These are phyloP conservation scores for Firmiana major DNA, from an alignment of 345 rosid genomes.

Conservation along the genomic window DNA sequence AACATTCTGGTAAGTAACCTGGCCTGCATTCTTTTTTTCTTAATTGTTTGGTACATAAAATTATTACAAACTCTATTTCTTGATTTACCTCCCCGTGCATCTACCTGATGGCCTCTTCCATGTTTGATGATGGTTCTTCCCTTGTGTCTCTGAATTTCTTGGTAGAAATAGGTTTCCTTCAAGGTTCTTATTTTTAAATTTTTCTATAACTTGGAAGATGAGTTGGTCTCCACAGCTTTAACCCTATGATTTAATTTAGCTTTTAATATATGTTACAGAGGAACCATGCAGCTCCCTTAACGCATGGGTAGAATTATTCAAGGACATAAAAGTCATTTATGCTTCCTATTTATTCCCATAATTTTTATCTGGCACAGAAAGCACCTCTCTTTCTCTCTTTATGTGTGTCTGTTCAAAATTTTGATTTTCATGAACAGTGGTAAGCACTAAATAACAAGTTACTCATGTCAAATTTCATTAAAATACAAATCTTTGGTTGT, in stretches of 20 bases:
- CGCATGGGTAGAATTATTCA: not conserved
- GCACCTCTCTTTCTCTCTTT: not conserved
- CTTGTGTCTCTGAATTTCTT: not conserved
- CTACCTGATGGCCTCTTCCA: not conserved
- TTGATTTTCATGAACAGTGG: not conserved
- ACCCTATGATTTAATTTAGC: not conserved
- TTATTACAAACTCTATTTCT: not conserved
- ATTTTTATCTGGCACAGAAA: not conserved
- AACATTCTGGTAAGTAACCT: slow-evolving; percentile 60
- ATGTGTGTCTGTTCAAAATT: not conserved
- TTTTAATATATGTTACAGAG: not conserved
- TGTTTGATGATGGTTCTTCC: not conserved
- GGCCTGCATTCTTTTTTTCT: not conserved
- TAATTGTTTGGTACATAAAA: not conserved
- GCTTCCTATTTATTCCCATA: not conserved
- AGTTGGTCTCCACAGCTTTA: not conserved
- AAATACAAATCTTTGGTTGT: not conserved
- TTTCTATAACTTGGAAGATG: not conserved
- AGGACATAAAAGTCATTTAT: not conserved
- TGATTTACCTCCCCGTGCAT: not conserved
- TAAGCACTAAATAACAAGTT: not conserved
- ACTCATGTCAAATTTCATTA: not conserved
- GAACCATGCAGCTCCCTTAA: not conserved
- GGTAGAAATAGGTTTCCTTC: not conserved
- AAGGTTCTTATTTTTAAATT: not conserved